A percentile compares a stretch with the other conserved stretches of the same genome.
These are phyloP conservation scores for Trichosanthes cucumerina DNA, from an alignment of 306 rosid species.

Conservation along the genomic window DNA sequence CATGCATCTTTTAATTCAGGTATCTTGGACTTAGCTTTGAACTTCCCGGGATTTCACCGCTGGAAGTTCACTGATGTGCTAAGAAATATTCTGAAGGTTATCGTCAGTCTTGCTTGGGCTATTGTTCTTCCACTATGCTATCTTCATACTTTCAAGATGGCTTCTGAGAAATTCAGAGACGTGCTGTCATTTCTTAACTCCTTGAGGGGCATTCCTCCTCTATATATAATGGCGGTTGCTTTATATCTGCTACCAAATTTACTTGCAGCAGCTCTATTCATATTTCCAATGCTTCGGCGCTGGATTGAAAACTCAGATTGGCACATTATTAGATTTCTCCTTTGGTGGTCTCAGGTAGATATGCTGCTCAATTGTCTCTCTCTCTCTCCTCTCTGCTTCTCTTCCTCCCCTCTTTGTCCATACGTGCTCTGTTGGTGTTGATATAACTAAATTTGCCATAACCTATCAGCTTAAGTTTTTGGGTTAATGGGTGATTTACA, in stretches of 20 bases:
- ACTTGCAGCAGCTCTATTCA: slow-evolving; percentile 56
- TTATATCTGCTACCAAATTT: slow-evolving; percentile 80
- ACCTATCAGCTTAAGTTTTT: too few species aligned
- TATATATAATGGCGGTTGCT: slow-evolving; percentile 63
- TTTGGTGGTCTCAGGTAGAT: slow-evolving; percentile 98
- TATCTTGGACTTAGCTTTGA: slow-evolving; percentile 63
- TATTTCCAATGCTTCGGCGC: slow-evolving; percentile 92
- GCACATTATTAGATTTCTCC: slow-evolving; percentile 75
- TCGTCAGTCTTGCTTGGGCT: slow-evolving; percentile 74
- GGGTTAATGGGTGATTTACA: too few species aligned
- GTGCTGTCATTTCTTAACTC: slow-evolving; percentile 40
- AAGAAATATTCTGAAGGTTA: slow-evolving; percentile 67
- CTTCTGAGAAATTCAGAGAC: slow-evolving; percentile 26
- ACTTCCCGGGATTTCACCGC: slow-evolving; percentile 81
- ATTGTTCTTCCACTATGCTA: slow-evolving; percentile 66
- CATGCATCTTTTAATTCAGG: slow-evolving; percentile 33
- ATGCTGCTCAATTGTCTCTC: slow-evolving; percentile 3
- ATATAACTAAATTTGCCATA: too few species aligned
- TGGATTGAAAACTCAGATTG: slow-evolving; percentile 98
- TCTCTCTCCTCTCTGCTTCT: not conserved
- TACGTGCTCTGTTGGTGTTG: too few species aligned
- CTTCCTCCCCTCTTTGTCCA: not conserved
- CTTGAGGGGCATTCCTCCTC: slow-evolving; percentile 51
- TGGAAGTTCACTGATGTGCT: slow-evolving; percentile 73
- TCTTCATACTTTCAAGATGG: slow-evolving; percentile 33